Percentiles rank a stretch among this genome's conserved stretches.
Conservation (phyloP, 2,329 filamentous ascomycete genomes). For the Ilyonectria robusta region DNA sequence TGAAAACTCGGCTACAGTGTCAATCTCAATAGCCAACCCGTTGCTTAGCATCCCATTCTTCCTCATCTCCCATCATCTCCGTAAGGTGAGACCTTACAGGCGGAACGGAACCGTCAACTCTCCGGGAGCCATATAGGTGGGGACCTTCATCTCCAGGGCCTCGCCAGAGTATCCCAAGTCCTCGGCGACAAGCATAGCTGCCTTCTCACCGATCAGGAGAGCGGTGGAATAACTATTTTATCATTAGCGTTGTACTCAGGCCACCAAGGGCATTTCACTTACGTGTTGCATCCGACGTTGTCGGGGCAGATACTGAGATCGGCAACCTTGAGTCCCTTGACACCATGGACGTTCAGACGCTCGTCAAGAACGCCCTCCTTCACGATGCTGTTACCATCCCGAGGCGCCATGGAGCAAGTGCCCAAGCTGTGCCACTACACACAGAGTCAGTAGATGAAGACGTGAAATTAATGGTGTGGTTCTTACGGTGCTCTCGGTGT, state of each 20-base stretch:
- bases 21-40: no score
- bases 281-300: constrained; percentile 81
- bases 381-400: constrained; percentile 83
- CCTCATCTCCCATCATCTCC: background rate
- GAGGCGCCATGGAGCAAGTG: constrained; percentile 84
- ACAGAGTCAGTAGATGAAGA: constrained; percentile 65
- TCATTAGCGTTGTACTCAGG: constrained; percentile 28
- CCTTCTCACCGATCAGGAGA: constrained; percentile 83
- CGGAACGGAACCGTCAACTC: constrained; percentile 59
- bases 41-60: background rate
- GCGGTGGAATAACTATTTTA: constrained; percentile 74
- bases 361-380: constrained; percentile 85
- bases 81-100: constrained; percentile 51
- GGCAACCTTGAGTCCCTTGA: constrained; percentile 83
- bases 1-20: no score
- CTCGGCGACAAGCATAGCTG: constrained; percentile 77
- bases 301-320: constrained; percentile 84
- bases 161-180: constrained; percentile 81
- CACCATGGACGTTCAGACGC: constrained; percentile 82
- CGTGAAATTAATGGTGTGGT: no score
- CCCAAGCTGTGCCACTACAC: constrained; percentile 54
- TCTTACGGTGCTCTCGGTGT: constrained; percentile 76
- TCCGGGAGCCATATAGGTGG: constrained; percentile 71
- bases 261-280: constrained; percentile 51
- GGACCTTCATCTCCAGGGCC: constrained; percentile 83